phyloP scores from a whole-genome alignment of 2,329 filamentous ascomycete species.

The Apiospora rasikravindrae region DNA sequence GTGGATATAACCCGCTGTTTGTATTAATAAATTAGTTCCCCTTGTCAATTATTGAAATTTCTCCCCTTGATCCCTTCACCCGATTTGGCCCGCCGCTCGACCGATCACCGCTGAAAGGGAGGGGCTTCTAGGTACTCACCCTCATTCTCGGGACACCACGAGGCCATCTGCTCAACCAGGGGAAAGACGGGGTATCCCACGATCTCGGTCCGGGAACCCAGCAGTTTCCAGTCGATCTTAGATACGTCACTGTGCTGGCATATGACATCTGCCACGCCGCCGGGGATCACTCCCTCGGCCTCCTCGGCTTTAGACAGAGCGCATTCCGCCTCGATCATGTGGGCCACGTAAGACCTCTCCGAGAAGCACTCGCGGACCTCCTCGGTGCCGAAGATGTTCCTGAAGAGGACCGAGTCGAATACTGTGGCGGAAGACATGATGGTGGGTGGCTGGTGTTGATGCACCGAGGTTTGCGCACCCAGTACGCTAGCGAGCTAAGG shows the following conservation, averaged over 20 bases:
- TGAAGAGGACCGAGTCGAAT: background rate
- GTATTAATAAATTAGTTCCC: background rate
- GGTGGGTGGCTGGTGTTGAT: background rate
- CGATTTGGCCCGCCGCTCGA: background rate
- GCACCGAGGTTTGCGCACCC: background rate
- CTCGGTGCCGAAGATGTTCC: constrained; percentile 1
- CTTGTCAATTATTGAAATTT: background rate
- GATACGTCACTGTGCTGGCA: background rate
- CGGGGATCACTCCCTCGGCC: background rate
- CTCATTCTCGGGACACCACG: constrained; percentile 39
- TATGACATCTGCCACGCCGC: background rate
- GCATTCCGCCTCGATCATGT: constrained; percentile 6
- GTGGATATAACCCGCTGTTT: constrained; percentile 50
- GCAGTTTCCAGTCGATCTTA: background rate
- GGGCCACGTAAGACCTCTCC: background rate
- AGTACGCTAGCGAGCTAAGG: background rate
- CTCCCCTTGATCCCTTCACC: background rate
- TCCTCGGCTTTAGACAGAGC: background rate
- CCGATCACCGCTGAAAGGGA: constrained; percentile 2
- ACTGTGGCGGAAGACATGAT: background rate
- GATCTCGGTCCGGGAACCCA: constrained; percentile 47
- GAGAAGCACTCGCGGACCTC: constrained; percentile 5
- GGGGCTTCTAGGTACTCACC: constrained; percentile 35
- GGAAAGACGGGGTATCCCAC: constrained; percentile 61
- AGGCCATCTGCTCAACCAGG: constrained; percentile 53